phyloP scores from a whole-genome alignment of 176 grass and related monocot genomes.

The Carex parvula region DNA sequence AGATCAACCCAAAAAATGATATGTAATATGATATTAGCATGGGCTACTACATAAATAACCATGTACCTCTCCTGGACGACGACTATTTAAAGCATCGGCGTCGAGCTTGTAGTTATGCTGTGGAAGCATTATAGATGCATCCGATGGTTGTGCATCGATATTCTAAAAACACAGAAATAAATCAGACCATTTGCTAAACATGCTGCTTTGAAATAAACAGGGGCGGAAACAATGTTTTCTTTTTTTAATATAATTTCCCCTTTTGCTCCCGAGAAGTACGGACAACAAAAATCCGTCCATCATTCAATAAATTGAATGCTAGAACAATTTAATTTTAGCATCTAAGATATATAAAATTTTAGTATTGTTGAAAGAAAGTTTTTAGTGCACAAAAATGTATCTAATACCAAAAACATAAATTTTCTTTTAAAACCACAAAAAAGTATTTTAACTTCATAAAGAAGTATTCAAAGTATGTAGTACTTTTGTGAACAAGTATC shows the following conservation, averaged over 20 bases:
- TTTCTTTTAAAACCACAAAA: neutral
- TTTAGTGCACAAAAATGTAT: constrained; percentile 5
- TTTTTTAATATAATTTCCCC: neutral
- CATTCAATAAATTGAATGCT: neutral
- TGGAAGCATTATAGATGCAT: constrained; percentile 69
- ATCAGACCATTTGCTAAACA: constrained; percentile 11
- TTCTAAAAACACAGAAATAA: constrained; percentile 52
- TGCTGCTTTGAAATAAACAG: neutral
- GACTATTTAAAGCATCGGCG: constrained; percentile 70
- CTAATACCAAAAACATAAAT: neutral
- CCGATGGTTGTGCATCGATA: constrained; percentile 53
- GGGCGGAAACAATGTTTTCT: neutral
- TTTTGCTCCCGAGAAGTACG: neutral
- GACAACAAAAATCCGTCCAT: neutral
- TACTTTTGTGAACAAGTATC: neutral
- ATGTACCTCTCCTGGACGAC: constrained; percentile 77
- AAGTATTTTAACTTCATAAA: neutral
- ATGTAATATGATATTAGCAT: neutral
- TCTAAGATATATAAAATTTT: neutral
- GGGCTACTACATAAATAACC: neutral
- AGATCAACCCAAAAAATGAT: neutral
- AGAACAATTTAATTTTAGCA: neutral
- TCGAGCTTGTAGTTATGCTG: constrained; percentile 98
- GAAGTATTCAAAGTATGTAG: neutral
- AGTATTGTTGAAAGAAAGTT: neutral